Percentiles rank a stretch among this genome's conserved stretches.
phyloP scores from a whole-genome alignment of 2,329 filamentous ascomycete species.

The Magnaporthiopsis rhizophila region DNA sequence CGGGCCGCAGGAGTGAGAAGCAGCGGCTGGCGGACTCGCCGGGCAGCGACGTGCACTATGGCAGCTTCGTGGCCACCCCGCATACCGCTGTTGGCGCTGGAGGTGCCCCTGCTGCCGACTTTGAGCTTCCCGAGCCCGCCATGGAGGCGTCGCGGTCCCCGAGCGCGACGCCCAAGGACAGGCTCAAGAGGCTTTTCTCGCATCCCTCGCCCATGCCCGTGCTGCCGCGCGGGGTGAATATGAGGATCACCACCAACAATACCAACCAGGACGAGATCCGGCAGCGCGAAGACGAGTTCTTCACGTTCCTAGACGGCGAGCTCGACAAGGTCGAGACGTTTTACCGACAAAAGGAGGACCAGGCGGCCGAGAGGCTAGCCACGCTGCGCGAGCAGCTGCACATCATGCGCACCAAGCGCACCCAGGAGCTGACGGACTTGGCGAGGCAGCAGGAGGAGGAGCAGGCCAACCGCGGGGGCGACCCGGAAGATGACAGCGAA shows the following conservation, averaged over 20 bases:
- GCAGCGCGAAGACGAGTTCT: slow-evolving; percentile 74
- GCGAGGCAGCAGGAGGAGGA: slow-evolving; percentile 20
- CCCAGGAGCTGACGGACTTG: slow-evolving; percentile 56
- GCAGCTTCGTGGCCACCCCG: slow-evolving; percentile 42
- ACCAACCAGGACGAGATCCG: slow-evolving; percentile 46
- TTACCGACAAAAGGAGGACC: slow-evolving; percentile 79
- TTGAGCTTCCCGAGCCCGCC: slow-evolving; percentile 48
- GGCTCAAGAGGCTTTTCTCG: slow-evolving; percentile 33
- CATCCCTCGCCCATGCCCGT: slow-evolving; percentile 28
- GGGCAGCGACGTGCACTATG: slow-evolving; percentile 37
- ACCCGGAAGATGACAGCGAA: slow-evolving; percentile 8
- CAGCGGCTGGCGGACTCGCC: slow-evolving; percentile 31
- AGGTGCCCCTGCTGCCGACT: slow-evolving; percentile 17
- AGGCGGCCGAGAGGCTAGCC: slow-evolving; percentile 65
- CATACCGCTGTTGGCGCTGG: slow-evolving; percentile 12
- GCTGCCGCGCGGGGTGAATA: slow-evolving; percentile 24
- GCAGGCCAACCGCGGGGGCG: slow-evolving; percentile 17
- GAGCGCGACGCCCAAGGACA: slow-evolving; percentile 16
- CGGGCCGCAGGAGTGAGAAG: slow-evolving; percentile 22
- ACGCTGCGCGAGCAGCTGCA: slow-evolving; percentile 77
- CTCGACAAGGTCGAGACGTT: slow-evolving; percentile 88
- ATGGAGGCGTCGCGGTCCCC: slow-evolving; percentile 21
- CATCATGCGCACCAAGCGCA: slow-evolving; percentile 80
- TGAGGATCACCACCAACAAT: slow-evolving; percentile 18
- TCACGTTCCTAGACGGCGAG: slow-evolving; percentile 73